These are phyloP conservation scores for Russula sp. DNA, from an alignment of 768 basidiomycete species.

Conservation along the genomic window DNA sequence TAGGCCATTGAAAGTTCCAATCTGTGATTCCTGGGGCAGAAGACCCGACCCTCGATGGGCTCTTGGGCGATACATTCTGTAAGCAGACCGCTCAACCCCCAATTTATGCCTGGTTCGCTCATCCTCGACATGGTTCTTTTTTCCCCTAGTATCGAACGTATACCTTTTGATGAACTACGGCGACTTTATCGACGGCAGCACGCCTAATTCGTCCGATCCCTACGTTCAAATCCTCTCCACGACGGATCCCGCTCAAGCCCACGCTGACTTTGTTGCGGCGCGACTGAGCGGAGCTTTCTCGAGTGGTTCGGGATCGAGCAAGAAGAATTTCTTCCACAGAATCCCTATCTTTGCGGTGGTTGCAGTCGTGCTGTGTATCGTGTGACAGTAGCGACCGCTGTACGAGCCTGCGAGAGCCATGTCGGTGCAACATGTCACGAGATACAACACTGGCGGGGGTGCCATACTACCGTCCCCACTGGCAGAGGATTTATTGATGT, in stretches of 20 bases:
- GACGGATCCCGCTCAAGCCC: conserved; percentile 39
- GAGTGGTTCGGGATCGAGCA: too few relatives aligned
- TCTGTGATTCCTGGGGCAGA: conserved; percentile 55
- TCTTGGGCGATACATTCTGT: conserved; percentile 73
- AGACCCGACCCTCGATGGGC: conserved; percentile 55
- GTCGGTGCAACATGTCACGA: conserved; percentile 17
- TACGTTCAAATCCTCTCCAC: conserved; percentile 61
- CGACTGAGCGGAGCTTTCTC: too few relatives aligned
- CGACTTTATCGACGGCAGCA: conserved; percentile 48
- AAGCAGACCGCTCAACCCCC: conserved; percentile 32
- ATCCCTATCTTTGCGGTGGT: conserved; percentile 5
- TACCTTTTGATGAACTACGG: conserved; percentile 65
- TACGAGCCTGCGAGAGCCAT: conserved; percentile 6
- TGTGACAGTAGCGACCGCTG: conserved; percentile 8
- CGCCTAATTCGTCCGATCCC: conserved; percentile 42
- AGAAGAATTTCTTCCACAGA: conserved; percentile 5
- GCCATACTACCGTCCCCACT: neutral
- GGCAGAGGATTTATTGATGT: neutral
- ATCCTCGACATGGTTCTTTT: neutral
- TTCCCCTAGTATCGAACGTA: conserved; percentile 55
- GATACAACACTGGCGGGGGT: too few relatives aligned
- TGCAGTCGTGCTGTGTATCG: neutral
- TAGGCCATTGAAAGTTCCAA: conserved; percentile 55
- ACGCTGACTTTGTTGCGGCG: conserved; percentile 17
- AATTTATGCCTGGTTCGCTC: neutral